These are phyloP conservation scores for Ophiostoma piceae DNA, from an alignment of 2,329 filamentous ascomycete species.

Conservation along the genomic window DNA sequence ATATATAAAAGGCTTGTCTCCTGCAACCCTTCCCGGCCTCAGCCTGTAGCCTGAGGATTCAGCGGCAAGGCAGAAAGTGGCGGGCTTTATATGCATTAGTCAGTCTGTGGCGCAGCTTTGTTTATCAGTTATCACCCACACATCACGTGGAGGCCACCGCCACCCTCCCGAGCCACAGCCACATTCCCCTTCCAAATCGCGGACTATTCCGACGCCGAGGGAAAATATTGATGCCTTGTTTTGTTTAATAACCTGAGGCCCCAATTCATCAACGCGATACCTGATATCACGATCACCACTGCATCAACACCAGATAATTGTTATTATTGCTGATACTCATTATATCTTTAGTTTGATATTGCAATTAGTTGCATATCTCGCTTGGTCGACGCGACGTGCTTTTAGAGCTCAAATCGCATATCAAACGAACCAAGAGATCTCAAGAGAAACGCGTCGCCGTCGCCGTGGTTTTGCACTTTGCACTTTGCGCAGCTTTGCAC, in stretches of 20 bases:
- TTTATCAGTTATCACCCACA: not conserved
- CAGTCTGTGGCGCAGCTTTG: too few relatives aligned
- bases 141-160: not conserved
- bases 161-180: too few relatives aligned
- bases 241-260: slow-evolving; percentile 5
- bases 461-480: too few relatives aligned
- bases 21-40: too few relatives aligned
- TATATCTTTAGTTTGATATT: too few relatives aligned
- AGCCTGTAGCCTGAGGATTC: too few relatives aligned
- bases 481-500: not conserved
- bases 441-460: not conserved
- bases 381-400: not conserved
- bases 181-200: too few relatives aligned
- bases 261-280: not conserved
- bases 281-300: not conserved
- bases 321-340: too few relatives aligned
- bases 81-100: too few relatives aligned
- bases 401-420: not conserved
- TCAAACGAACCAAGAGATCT: not conserved
- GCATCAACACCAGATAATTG: not conserved
- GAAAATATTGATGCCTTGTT: not conserved
- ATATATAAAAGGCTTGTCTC: too few relatives aligned
- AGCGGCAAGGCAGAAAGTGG: too few relatives aligned
- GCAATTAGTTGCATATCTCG: not conserved
- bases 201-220: not conserved